A percentile compares a stretch with the other conserved stretches of the same genome.
Evolutionary conservation across 192 early-diverging fungal species (phyloP).

Genomic region (Chytriomyces sp.): DNA sequence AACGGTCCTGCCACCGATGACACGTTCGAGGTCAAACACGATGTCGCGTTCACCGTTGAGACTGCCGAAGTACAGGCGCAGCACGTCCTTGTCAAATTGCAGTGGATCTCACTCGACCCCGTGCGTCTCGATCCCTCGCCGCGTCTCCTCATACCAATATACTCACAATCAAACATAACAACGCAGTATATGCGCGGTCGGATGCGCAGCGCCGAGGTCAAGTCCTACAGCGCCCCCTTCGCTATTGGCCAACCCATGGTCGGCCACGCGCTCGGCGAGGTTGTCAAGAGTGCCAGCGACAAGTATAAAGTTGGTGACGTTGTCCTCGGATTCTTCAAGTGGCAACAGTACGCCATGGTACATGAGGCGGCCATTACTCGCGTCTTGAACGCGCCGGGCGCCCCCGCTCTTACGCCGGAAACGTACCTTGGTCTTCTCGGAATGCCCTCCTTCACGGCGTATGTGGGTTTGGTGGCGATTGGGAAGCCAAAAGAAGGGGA

Average conservation of each 20-base stretch:
- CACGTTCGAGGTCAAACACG: slow-evolving; percentile 34
- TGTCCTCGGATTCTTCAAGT: slow-evolving; percentile 62
- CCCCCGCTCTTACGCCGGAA: slow-evolving; percentile 51
- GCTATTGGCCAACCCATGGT: slow-evolving; percentile 62
- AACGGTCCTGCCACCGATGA: slow-evolving; percentile 31
- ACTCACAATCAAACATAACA: not conserved
- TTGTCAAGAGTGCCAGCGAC: slow-evolving; percentile 66
- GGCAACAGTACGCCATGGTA: slow-evolving; percentile 57
- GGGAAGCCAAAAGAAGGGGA: slow-evolving; percentile 80
- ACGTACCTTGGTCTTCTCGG: slow-evolving; percentile 70
- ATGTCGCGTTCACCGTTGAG: slow-evolving; percentile 49
- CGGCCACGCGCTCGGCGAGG: slow-evolving; percentile 63
- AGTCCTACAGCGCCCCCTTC: slow-evolving; percentile 53
- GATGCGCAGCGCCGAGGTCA: slow-evolving; percentile 51
- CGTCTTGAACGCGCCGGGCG: slow-evolving; percentile 37
- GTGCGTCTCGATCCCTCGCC: slow-evolving; percentile 1
- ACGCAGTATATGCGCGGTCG: slow-evolving; percentile 74
- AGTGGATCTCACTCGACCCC: slow-evolving; percentile 59
- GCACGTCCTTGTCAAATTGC: slow-evolving; percentile 58
- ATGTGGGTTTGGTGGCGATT: slow-evolving; percentile 60
- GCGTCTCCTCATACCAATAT: not conserved
- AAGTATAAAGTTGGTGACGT: slow-evolving; percentile 62
- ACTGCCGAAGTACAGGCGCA: slow-evolving; percentile 44
- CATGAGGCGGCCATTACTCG: slow-evolving; percentile 28
- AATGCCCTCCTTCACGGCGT: slow-evolving; percentile 84